Evolutionary conservation across 2,329 filamentous ascomycete species (phyloP), one percentile per base, ranked within the genome.

Genomic region (Pseudogymnoascus destructans): DNA sequence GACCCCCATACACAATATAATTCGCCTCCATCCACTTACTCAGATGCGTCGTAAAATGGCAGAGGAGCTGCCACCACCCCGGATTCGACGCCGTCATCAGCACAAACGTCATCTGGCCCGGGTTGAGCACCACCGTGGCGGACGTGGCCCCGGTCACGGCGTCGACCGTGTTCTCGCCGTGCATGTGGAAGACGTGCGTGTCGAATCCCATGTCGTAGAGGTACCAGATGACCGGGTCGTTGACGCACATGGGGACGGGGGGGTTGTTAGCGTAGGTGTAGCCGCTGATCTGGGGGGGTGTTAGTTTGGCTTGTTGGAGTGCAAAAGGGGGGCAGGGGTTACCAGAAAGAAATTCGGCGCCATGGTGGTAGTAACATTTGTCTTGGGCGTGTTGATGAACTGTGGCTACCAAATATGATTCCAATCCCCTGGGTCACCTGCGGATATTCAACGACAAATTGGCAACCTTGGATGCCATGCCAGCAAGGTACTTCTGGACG

Each of bases 141-240:
- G 42, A 40, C 9, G 21, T 63, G 17, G 35, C 59, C 7, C 62
- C 61, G 8, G 62, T 56, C 11, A 35, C 32, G 32, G 32, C 32
- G 56, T 66, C 60, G 38, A 46, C 25, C 56, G 68, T 61, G 27
- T 63, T 60, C 57, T 67, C 64, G 8, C 68, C 68, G 54, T 68
- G 67, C 61, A 67, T 61, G 46, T 69, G 66, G 58, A 67, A 66
- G 17, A 66, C 65, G 49, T 69, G 66, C 13, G 61, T 63, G 11
- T 62, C 64, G 19, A 63, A 65, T 8, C 66, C 64, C 56, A 64
- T 65, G 23, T 54, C 58, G 21, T 55, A 60, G 3, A 66, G 58
- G 55, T 68, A 69, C 67, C 66, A 69, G 57, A 69, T 67, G n/a
- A 65, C 65, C 8, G 63, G 60, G 38, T 69, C 67, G 58, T 64